Evolutionary conservation across 164 flowering plant species (phyloP).

Genomic region (Hamamelis virginiana): DNA sequence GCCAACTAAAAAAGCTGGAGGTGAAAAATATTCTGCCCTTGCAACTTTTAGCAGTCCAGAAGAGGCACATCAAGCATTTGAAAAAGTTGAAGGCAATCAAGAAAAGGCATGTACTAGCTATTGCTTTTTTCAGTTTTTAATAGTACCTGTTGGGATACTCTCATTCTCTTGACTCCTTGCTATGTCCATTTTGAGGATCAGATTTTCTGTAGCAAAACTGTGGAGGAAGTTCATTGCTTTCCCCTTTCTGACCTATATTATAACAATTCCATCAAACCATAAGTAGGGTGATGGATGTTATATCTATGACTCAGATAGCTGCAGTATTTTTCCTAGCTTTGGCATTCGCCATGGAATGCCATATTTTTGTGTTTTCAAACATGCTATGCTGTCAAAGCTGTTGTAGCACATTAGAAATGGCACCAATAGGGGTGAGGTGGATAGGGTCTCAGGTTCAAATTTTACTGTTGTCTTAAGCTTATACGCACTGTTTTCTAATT

Average conservation of each 20-base stretch:
- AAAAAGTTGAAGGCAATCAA: conserved; percentile 36
- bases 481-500: no score
- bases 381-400: no score
- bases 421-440: no score
- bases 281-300: neutral
- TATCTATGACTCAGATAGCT: neutral
- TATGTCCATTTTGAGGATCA: no score
- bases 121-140: neutral
- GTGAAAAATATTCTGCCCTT: conserved; percentile 37
- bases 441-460: no score
- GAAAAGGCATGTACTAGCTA: conserved; percentile 41
- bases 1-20: conserved; percentile 30
- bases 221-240: neutral
- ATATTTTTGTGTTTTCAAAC: no score
- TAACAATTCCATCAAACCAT: neutral
- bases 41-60: conserved; percentile 47
- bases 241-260: neutral
- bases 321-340: no score
- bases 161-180: no score
- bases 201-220: neutral
- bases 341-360: no score
- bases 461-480: no score
- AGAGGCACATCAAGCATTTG: conserved; percentile 55
- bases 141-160: neutral
- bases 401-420: no score